Percentiles rank a stretch among this genome's conserved stretches.
phyloP scores from a whole-genome alignment of 768 basidiomycete genomes.

The Trametes sanguinea region DNA sequence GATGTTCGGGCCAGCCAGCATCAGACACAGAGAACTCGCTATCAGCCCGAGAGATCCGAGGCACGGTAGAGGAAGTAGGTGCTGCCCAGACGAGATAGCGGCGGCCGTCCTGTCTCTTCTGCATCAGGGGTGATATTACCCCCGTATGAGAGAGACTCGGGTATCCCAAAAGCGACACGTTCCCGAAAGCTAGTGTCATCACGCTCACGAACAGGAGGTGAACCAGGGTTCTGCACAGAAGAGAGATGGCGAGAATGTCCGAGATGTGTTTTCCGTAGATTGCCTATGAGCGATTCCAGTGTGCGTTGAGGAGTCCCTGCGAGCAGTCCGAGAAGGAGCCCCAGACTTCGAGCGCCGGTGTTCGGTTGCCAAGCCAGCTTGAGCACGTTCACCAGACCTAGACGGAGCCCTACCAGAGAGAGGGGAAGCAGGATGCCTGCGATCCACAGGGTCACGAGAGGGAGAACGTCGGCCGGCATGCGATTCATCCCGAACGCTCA shows the following conservation, averaged over 20 bases:
- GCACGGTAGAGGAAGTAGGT: background rate
- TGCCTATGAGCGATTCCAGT: background rate
- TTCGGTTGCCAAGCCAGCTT: background rate
- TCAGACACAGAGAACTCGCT: conserved; percentile 49
- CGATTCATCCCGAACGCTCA: background rate
- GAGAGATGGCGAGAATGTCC: conserved; percentile 3
- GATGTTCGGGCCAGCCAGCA: conserved; percentile 6
- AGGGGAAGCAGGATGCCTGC: background rate
- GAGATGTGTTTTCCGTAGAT: background rate
- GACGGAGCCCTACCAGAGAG: background rate
- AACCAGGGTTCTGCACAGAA: conserved; percentile 1
- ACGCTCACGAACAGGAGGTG: background rate
- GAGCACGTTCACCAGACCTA: background rate
- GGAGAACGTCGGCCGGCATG: background rate
- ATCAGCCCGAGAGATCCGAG: conserved; percentile 39
- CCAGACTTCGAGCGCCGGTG: conserved; percentile 8
- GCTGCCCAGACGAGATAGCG: conserved; percentile 3
- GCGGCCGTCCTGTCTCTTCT: conserved; percentile 4
- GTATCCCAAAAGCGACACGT: conserved; percentile 33
- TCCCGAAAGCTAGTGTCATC: conserved; percentile 24
- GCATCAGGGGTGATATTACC: conserved; percentile 15
- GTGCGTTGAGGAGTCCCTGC: background rate
- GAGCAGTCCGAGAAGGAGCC: background rate
- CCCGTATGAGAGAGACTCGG: conserved; percentile 32
- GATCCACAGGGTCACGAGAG: background rate